Percentiles rank a stretch among this genome's conserved stretches.
These are phyloP conservation scores for Tolypocladium nubicola DNA, from an alignment of 2,329 filamentous ascomycete genomes.

Conservation along the genomic window DNA sequence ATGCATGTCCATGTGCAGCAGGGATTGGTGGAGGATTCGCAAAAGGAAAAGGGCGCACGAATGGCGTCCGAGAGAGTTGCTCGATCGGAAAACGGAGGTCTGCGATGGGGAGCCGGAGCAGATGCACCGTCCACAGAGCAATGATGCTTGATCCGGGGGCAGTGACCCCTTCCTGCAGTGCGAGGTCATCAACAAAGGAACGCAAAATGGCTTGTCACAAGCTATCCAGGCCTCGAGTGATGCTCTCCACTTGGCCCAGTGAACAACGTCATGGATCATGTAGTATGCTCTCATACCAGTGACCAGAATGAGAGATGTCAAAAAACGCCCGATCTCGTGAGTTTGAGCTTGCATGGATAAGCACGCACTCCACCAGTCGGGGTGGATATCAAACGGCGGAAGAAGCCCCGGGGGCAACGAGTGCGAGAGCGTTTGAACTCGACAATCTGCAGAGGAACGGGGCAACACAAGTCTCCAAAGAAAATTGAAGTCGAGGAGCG, in stretches of 20 bases:
- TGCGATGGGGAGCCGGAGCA: background rate
- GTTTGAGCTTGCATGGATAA: background rate
- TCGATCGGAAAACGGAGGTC: background rate
- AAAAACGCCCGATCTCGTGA: background rate
- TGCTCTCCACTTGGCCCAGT: background rate
- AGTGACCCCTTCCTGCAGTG: background rate
- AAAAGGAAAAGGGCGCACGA: background rate
- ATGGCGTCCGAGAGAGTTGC: background rate
- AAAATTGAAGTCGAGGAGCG: background rate
- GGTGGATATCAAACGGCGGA: background rate
- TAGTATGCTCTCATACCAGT: background rate
- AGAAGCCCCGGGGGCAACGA: background rate
- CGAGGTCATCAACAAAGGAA: background rate
- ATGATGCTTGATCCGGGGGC: background rate
- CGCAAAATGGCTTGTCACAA: background rate
- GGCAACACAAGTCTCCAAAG: background rate
- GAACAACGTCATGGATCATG: background rate
- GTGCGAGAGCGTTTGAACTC: background rate
- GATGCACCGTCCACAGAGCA: background rate
- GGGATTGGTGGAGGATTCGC: background rate
- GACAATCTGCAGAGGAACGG: background rate
- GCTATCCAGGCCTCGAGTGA: background rate
- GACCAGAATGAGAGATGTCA: background rate
- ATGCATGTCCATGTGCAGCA: background rate
- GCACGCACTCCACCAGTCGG: background rate